phyloP scores from a whole-genome alignment of 495 filamentous ascomycete species.

The Evernia prunastri region DNA sequence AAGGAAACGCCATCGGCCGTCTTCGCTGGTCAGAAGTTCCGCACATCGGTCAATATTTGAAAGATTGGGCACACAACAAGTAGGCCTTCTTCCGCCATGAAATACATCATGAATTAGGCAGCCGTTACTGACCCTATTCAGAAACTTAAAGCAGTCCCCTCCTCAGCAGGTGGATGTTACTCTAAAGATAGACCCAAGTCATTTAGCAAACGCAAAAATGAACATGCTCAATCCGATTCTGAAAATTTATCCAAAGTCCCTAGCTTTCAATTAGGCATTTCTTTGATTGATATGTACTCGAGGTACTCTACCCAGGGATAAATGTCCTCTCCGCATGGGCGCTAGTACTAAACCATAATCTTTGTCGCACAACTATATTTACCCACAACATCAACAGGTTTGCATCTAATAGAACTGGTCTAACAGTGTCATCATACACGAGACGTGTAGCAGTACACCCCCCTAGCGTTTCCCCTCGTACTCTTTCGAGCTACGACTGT shows the following conservation, averaged over 20 bases:
- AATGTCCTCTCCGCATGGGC: slow-evolving; percentile 1
- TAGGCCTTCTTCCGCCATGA: neutral
- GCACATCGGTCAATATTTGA: slow-evolving; percentile 82
- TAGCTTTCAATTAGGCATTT: no score
- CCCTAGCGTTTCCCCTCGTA: neutral
- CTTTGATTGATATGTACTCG: no score
- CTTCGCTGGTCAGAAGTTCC: slow-evolving; percentile 89
- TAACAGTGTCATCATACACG: neutral
- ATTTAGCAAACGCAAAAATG: neutral
- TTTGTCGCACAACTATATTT: neutral
- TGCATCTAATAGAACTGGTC: neutral
- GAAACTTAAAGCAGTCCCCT: neutral
- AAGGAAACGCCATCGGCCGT: slow-evolving; percentile 56
- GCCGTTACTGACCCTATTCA: neutral
- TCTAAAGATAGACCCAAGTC: neutral
- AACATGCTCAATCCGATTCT: neutral
- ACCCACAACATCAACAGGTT: neutral
- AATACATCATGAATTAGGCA: neutral
- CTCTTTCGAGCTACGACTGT: neutral
- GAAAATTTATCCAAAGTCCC: neutral
- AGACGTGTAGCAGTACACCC: neutral
- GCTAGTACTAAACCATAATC: neutral
- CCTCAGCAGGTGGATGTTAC: neutral
- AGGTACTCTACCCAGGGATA: neutral
- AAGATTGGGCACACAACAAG: slow-evolving; percentile 3